Base-by-base conservation (phyloP, 2,329 filamentous ascomycete species). In the Aureobasidium sp. region DNA sequence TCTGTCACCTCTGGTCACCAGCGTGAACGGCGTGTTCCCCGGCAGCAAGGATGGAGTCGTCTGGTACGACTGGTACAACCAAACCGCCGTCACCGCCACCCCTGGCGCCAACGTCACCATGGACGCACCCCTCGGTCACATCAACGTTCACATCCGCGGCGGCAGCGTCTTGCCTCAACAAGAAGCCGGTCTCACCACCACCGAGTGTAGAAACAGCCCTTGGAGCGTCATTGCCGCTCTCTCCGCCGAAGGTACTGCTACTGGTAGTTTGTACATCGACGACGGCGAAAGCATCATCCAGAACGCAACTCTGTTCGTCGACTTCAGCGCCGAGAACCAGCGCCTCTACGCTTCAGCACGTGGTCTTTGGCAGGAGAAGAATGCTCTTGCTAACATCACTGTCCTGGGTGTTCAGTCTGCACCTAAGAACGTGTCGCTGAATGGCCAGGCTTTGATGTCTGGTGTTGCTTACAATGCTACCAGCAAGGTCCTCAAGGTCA, bases 11-110 rank as follows among this genome's bases (percentile, higher is more conserved):
- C 85, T 83, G 8, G 82, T 82, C 21, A 81, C 75, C 0, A 81
- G 78, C 1, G 87, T 90, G 8, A 75, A 83, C 30, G 88, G 85
- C 30, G 82, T 90, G 3, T 91, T 91, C 71, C 88, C 88, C 0
- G 87, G 87, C 7, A 72, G 85, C 2, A 78, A 79, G 2, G 73
- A 79, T 1, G 85, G 78, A 29, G 82, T 83, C 44, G 72, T 84
- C 2, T 92, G 88, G 86, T 92, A 91, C 68, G 88, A 92, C 71
- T 92, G 88, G 87, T 91, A 91, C 72, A 87, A 81, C n/a, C 82
- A 85, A 55, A 79, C 78, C 0, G 78, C 77, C 0, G 76, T 90
- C 3, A 68, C 76, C 16, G 81, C 78, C 0, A 64, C 75, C 30
- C 74, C 81, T 2, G 81, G 82, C 10, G 76, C 79, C 61, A 87